phyloP scores from a whole-genome alignment of 345 rosid genomes.

The Populus alba region DNA sequence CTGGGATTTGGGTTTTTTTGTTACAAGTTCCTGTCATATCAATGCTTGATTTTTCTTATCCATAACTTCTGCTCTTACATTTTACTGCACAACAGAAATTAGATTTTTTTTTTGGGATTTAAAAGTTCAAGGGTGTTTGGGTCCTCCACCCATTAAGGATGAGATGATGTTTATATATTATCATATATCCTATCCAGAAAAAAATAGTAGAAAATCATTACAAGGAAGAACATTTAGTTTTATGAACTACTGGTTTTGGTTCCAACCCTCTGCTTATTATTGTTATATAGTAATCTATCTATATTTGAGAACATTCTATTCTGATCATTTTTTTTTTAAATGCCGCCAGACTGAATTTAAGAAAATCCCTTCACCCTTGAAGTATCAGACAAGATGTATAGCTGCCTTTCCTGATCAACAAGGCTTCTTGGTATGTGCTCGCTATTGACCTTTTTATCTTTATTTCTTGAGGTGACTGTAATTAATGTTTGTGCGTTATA shows the following conservation, averaged over 20 bases:
- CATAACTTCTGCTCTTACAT: neutral
- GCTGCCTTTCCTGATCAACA: slow-evolving; percentile 99
- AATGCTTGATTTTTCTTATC: neutral
- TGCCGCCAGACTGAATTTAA: slow-evolving; percentile 70
- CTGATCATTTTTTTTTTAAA: slow-evolving; percentile 9
- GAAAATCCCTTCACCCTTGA: slow-evolving; percentile 79
- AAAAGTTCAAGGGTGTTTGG: neutral
- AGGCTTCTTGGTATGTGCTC: slow-evolving; percentile 76
- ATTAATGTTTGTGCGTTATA: neutral
- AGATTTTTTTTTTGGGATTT: neutral
- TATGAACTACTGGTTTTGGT: neutral
- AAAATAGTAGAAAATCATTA: neutral
- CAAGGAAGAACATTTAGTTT: neutral
- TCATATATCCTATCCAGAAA: neutral
- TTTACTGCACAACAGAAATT: neutral
- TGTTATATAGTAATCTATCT: neutral
- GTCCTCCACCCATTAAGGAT: neutral
- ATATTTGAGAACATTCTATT: neutral
- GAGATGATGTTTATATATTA: neutral
- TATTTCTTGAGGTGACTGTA: neutral
- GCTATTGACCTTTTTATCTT: neutral
- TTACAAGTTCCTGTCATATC: neutral
- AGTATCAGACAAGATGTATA: slow-evolving; percentile 95
- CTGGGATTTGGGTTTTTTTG: neutral
- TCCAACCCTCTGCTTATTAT: neutral